phyloP scores from a whole-genome alignment of 2,329 filamentous ascomycete species.

The Cercospora berteroae region DNA sequence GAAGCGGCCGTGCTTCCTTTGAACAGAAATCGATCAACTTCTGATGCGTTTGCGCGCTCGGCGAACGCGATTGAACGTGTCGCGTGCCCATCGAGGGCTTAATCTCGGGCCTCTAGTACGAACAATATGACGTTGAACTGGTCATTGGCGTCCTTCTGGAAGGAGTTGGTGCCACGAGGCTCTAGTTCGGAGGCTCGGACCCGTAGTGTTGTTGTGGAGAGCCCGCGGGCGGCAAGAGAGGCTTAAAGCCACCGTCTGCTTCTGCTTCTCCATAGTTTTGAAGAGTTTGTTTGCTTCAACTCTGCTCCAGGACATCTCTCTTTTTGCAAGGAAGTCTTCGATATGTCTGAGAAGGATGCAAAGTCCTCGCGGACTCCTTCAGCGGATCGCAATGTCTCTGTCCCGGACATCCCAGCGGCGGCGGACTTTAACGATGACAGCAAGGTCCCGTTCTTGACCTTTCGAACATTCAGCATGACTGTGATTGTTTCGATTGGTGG shows the following conservation, averaged over 20 bases:
- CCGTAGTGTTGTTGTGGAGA: background rate
- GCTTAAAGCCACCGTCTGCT: background rate
- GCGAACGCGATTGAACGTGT: background rate
- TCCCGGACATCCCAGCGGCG: constrained; percentile 9
- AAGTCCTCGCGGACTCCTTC: constrained; percentile 11
- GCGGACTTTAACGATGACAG: constrained; percentile 21
- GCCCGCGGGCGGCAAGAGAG: background rate
- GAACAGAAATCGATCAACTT: background rate
- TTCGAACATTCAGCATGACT: constrained; percentile 32
- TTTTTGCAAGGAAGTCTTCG: background rate
- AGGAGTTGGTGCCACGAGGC: background rate
- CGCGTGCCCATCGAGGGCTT: background rate
- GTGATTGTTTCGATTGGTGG: constrained; percentile 37
- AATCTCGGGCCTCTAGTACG: background rate
- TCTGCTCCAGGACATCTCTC: background rate
- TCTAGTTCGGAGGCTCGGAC: background rate
- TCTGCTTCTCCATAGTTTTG: background rate
- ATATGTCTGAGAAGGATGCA: constrained; percentile 9
- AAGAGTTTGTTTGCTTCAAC: background rate
- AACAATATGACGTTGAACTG: constrained; percentile 1
- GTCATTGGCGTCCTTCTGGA: background rate
- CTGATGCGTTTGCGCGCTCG: background rate
- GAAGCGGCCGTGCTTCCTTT: constrained; percentile 1
- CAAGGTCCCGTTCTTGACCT: constrained; percentile 20
- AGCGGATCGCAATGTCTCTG: constrained; percentile 2